Base-by-base conservation (phyloP, 306 rosid genomes). In the Vigna nakashimae region DNA sequence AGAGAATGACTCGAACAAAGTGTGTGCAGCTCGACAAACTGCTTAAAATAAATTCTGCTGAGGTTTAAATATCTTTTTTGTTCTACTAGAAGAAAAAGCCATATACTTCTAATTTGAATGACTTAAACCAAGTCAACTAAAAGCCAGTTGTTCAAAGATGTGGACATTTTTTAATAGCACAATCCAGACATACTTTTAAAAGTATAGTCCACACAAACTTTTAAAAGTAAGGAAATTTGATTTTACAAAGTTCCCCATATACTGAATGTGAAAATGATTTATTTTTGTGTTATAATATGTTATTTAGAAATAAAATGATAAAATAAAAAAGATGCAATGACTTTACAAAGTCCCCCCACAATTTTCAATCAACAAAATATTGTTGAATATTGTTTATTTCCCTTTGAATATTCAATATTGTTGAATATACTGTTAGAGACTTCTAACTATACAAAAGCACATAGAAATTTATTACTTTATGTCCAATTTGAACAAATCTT, bases 261-360 rank as follows among this genome's bases (percentile, higher is more conserved):
- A 50, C 6, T 16, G 55, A 17, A 52, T n/a, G 57, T 7, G 57
- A 52, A n/a, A 50, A 52, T 26, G 28, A 26, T 26, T 24, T 2
- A 26, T 52, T 52, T 17, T 38, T 1, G 2, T 7, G 43, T 38
- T 7, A 6, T 38, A 38, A 7, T 38, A 3, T 40, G 20, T 16
- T 50, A 6, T 16, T 50, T 1, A 5, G 6, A 51, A 14, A n/a
- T 8, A 51, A 51, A 16, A 15, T 5, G 14, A 49, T n/a, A 52
- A 52, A 50, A 2, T 1, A 16, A 50, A 50, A 5, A 13, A 2
- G 28, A 20, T 1, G 4, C 6, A 55, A 55, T 18, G 60, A 55
- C 1, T 3, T 43, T 84, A 90, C 98, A 26, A 2, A 26, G 28
- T 26, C 2, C 0, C 28, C 28, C 28, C 28, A 26, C 28, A 26